Conservation (phyloP, 2,329 filamentous ascomycete species). For the Alternaria longipes region DNA sequence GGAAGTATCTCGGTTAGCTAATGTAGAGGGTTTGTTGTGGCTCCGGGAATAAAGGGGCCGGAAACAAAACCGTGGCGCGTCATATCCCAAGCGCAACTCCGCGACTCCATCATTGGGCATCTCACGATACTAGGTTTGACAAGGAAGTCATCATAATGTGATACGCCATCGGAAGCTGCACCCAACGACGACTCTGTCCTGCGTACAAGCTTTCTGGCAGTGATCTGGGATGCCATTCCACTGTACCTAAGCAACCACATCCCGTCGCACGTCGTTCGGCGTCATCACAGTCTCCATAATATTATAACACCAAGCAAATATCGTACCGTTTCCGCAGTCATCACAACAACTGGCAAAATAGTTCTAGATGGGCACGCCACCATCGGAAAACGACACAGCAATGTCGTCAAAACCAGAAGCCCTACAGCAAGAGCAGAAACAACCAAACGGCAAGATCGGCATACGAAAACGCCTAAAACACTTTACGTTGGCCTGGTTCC, state of each 20-base stretch:
- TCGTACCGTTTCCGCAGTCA: neutral
- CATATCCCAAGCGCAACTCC: neutral
- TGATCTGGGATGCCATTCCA: neutral
- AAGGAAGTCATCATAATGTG: neutral
- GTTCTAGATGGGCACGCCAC: neutral
- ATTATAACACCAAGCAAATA: neutral
- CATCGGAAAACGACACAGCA: neutral
- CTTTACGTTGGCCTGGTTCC: slow-evolving; percentile 59
- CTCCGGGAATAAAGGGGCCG: neutral
- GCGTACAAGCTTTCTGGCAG: neutral
- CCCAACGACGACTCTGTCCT: neutral
- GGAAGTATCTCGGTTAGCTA: neutral
- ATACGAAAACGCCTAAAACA: slow-evolving; percentile 39
- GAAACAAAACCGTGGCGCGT: neutral
- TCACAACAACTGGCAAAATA: neutral
- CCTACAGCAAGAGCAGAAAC: neutral
- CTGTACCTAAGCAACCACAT: neutral
- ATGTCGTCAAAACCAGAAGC: neutral
- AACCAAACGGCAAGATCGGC: neutral
- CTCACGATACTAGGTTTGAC: neutral
- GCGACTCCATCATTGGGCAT: neutral
- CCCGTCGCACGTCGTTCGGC: neutral
- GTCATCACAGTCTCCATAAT: neutral
- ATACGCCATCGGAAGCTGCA: neutral
- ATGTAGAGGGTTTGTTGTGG: slow-evolving; percentile 8